Base-by-base conservation (phyloP, 2,329 filamentous ascomycete genomes). In the Colletotrichum sp. region DNA sequence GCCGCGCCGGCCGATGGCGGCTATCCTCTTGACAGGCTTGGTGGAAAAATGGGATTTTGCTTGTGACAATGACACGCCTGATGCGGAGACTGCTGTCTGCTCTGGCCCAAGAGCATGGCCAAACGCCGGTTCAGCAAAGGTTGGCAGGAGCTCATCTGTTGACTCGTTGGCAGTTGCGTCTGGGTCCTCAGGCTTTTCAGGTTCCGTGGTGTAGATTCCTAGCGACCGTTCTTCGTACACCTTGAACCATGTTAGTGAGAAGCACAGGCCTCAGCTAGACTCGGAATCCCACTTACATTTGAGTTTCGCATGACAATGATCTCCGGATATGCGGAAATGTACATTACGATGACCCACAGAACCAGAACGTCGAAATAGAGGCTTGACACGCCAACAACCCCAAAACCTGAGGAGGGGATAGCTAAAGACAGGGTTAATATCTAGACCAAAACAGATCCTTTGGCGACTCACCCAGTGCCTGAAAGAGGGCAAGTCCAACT, bases 201-300 rank as follows among this genome's bases (percentile, higher is more conserved):
- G 48, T 34, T 83, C 83, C n/a, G 86, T 83, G 48, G 84, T 83
- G 74, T 92, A 91, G 28, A 93, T 89, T 0, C 92, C 92, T 3
- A 94, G 85, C 0, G 91, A 92, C 9, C 92, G 87, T 80, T 95
- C 92, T 81, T 94, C 93, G 80, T 95, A 94, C 32, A 93, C 91
- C 80, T 94, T 94, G 34, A 24, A 5, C 13, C 16, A 21, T 28
- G 36, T 18, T 36, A 72, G 70, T 30, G 10, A 48, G 15, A 28
- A 8, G 55, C 2, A 34, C 24, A 67, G 18, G 63, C 8, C 52
- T 61, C 36, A 18, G 26, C 34, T 61, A 15, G 34, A 36, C 26
- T 36, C 21, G n/a, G 9, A 4, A 48, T 68, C 4, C 1, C 52
- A 61, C 64, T 68, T 28, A 68, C 70, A n/a, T 72, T 72, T 43